phyloP scores from a whole-genome alignment of 768 basidiomycete species.

The Russula griseocarnosa region DNA sequence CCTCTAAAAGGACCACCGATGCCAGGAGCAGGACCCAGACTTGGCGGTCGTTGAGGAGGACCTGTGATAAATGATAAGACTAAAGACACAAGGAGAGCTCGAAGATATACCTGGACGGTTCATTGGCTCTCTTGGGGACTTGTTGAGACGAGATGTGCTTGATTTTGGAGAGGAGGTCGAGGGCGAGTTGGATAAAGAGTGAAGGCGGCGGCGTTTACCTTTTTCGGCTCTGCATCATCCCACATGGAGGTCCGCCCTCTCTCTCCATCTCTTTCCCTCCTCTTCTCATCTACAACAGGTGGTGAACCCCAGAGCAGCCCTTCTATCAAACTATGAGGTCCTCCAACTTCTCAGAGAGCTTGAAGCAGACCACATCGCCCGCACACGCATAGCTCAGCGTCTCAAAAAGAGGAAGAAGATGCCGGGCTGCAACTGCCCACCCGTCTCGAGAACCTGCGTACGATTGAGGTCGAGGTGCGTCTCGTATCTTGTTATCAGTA shows the following conservation, averaged over 20 bases:
- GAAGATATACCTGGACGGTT: slow-evolving; percentile 37
- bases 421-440: slow-evolving; percentile 35
- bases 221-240: slow-evolving; percentile 13
- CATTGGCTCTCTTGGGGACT: slow-evolving; percentile 29
- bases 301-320: slow-evolving; percentile 65
- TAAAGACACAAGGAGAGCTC: background rate
- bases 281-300: slow-evolving; percentile 42
- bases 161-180: background rate
- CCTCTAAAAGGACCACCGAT: slow-evolving; percentile 62
- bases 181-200: background rate
- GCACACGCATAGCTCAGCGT: slow-evolving; percentile 64
- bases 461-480: slow-evolving; percentile 77
- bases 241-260: slow-evolving; percentile 19
- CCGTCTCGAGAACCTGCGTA: slow-evolving; percentile 75
- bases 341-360: slow-evolving; percentile 70
- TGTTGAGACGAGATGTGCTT: background rate
- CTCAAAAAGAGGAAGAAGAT: slow-evolving; percentile 70
- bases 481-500: background rate
- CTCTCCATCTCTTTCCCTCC: background rate
- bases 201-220: slow-evolving; percentile 15
- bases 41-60: slow-evolving; percentile 76
- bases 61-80: slow-evolving; percentile 41
- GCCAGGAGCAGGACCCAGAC: slow-evolving; percentile 59
- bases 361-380: slow-evolving; percentile 66
- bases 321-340: slow-evolving; percentile 88